Base-by-base conservation (phyloP, 164 flowering plant species). In the Chloranthus sessilifolius region DNA sequence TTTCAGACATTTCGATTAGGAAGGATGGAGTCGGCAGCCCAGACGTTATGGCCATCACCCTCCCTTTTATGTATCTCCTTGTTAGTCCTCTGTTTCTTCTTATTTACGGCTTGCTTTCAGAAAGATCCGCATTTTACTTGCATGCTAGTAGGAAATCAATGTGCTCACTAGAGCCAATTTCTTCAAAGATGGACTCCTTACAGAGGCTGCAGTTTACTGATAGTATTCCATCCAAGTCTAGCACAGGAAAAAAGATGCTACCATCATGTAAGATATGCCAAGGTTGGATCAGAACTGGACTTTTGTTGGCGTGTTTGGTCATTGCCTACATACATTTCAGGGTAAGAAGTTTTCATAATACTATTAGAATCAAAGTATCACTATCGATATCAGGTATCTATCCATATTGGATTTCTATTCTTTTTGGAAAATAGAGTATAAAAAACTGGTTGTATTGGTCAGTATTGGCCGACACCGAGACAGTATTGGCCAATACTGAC, bases 21-120 rank as follows among this genome's bases (percentile, higher is more conserved):
- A 35, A 53, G 11, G 27, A 58, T 15, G 40, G 55, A 16, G 2
- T 50, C 7, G 62, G 55, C 21, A 8, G 4, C 10, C 62, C 55
- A 6, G 62, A 58, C 11, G 22, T 49, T 23, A 50, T 58, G 48
- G 41, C 35, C 7, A 43, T 58, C 23, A 50, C 41, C 42, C 40
- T 58, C 23, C 62, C 62, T 8, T 58, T 58, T 49, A 31, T 50
- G 50, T 58, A 58, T 58, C 17, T 58, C 24, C 24, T 58, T 25
- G 55, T 58, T 17, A 20, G 35, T 33, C 62, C 62, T 41, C 6
- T 42, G 24, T 50, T 50, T 40, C 23, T 58, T 30, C 21, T 58
- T 2, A 23, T 58, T 10, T 58, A 58, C 16, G 3, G 55, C 42
- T 23, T 58, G 55, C n/a, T 23, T 5, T 45, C 40, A 14, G 62